Evolutionary conservation across 352 stramenopile species (phyloP).

Genomic region (Globisporangium yorkense): DNA sequence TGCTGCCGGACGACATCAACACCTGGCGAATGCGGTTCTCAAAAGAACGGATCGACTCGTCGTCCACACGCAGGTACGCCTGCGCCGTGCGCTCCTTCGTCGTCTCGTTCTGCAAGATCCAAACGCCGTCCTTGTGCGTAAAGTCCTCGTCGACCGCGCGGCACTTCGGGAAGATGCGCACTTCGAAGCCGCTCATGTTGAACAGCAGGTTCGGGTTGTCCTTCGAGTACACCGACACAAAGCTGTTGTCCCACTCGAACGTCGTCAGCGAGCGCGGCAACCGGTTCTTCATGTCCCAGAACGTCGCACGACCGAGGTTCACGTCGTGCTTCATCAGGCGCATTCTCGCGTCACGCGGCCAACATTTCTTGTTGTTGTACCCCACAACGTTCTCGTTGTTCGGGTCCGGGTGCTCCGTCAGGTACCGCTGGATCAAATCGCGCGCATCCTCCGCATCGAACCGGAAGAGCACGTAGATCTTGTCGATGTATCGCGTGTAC

Average conservation of each 20-base stretch:
- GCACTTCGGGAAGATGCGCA: conserved; percentile 92
- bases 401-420: conserved; percentile 99
- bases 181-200: conserved; percentile 99
- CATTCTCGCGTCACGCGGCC: conserved; percentile 99
- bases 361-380: conserved; percentile 99
- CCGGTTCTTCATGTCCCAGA: conserved; percentile 99
- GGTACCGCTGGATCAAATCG: conserved; percentile 98
- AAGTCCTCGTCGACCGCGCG: conserved; percentile 90
- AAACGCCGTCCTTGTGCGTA: conserved; percentile 98
- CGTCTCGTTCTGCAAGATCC: conserved; percentile 99
- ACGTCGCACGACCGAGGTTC: conserved; percentile 98
- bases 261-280: conserved; percentile 97
- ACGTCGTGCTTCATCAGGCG: conserved; percentile 99
- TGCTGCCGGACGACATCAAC: conserved; percentile 98
- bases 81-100: conserved; percentile 99
- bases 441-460: conserved; percentile 98
- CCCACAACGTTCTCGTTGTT: conserved; percentile 99
- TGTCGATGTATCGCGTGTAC: conserved; percentile 99
- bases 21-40: conserved; percentile 99
- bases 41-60: conserved; percentile 94
- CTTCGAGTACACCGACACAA: conserved; percentile 99
- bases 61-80: conserved; percentile 95
- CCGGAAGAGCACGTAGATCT: conserved; percentile 98
- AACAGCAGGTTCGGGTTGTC: conserved; percentile 99
- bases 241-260: conserved; percentile 99